Base-by-base conservation (phyloP, 2,329 filamentous ascomycete genomes). In the Colletotrichum chlorophyti region DNA sequence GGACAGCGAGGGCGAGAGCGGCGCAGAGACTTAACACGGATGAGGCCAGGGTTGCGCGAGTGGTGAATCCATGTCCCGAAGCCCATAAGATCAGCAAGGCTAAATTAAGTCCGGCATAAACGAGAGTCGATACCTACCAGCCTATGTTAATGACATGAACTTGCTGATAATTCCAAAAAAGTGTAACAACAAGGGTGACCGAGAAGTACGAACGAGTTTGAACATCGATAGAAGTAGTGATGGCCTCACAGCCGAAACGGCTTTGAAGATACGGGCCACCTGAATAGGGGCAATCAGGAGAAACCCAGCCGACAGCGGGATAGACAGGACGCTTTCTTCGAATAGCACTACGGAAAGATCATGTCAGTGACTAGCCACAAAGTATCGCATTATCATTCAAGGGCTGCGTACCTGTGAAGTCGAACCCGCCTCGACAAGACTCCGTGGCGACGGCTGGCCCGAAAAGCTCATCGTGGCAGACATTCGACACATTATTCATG, bases 401-500 rank as follows among this genome's bases (percentile, higher is more conserved):
- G 45, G 45, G 29, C 45, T 37, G 45, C 45, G 29, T 47, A 47
- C 45, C 45, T 47, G 45, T 47, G 21, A 47, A 47, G 45, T 47
- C 45, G 8, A 47, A 37, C 21, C 45, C 45, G 45, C 45, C 45
- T 47, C 45, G 31, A 26, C 45, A 47, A 47, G 45, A 47, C 45
- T 47, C 45, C 21, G 29, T 47, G 31, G 45, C 29, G n/a, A 47
- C 45, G 29, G 31, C 31, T 47, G 45, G 45, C 45, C 45, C 45
- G 31, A 47, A 47, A 37, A 47, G 45, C 45, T 47, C 45, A 47
- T 47, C 45, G 31, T 47, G 45, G 45, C 45, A 47, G 45, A 47
- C 31, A 47, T 47, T 47, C 45, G 45, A 47, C 45, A 47, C 45
- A 37, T 47, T 47, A 47, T 47, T 47, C 45, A 47, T 47, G 45